phyloP scores from a whole-genome alignment of 345 rosid genomes.

The Melaleuca quinquenervia region DNA sequence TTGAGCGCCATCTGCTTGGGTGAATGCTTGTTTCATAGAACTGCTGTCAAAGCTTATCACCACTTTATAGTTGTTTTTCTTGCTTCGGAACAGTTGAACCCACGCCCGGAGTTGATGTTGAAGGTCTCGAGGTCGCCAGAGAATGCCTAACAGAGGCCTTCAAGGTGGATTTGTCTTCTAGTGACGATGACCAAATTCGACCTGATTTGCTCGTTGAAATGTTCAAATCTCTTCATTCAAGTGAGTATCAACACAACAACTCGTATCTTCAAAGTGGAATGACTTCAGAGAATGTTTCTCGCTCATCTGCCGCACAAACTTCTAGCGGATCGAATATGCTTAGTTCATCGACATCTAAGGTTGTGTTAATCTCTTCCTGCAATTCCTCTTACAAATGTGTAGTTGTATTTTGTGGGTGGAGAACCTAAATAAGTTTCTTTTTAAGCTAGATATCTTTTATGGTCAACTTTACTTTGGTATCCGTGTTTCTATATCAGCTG shows the following conservation, averaged over 20 bases:
- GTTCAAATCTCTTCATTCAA: constrained; percentile 35
- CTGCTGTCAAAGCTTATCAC: not conserved
- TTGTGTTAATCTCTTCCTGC: not conserved
- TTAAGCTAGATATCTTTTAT: not conserved
- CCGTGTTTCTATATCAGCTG: not conserved
- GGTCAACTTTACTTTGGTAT: not conserved
- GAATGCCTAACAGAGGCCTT: constrained; percentile 66
- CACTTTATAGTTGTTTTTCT: not conserved
- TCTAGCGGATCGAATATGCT: not conserved
- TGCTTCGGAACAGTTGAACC: constrained; percentile 39
- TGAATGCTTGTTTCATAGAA: not conserved
- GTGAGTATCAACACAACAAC: not conserved
- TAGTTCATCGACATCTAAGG: not conserved
- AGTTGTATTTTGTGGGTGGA: not conserved
- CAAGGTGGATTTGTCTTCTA: constrained; percentile 17
- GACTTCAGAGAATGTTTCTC: not conserved
- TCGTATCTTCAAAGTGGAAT: constrained; percentile 1
- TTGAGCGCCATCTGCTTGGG: not conserved
- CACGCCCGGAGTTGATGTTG: constrained; percentile 56
- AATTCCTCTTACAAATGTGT: not conserved
- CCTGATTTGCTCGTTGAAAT: constrained; percentile 43
- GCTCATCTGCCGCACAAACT: not conserved
- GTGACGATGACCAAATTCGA: constrained; percentile 9
- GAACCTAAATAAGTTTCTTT: not conserved
- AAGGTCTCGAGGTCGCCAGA: constrained; percentile 73